A percentile compares a stretch with the other conserved stretches of the same genome.
These are phyloP conservation scores for Candida namnaoensis DNA, from an alignment of 805 yeast genomes.

Conservation along the genomic window DNA sequence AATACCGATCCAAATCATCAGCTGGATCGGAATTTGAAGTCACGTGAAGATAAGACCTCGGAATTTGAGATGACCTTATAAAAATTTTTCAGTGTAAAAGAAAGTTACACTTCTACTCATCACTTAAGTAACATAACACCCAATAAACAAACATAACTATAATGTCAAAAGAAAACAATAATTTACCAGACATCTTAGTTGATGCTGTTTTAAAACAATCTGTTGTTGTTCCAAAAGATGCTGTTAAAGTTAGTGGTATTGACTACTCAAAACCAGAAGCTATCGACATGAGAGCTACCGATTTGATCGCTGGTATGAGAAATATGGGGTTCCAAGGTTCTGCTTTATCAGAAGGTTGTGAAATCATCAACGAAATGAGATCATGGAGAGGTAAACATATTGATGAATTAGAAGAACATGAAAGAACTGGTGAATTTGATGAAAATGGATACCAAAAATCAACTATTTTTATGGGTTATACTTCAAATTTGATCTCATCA, in stretches of 20 bases:
- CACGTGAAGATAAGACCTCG: conserved; percentile 11
- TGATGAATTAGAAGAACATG: conserved; percentile 60
- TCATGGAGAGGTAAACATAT: conserved; percentile 81
- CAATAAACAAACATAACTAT: too few species aligned
- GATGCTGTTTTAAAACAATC: conserved; percentile 90
- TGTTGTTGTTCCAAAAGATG: conserved; percentile 75
- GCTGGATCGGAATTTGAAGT: background rate
- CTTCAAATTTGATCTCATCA: conserved; percentile 91
- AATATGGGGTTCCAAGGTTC: conserved; percentile 98
- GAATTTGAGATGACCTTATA: background rate
- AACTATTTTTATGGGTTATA: conserved; percentile 91
- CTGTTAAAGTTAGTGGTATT: conserved; percentile 75
- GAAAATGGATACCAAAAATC: conserved; percentile 73
- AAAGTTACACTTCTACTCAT: too few species aligned
- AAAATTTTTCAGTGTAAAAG: conserved; percentile 2
- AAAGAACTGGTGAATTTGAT: conserved; percentile 68
- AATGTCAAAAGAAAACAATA: conserved; percentile 27
- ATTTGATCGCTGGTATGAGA: conserved; percentile 74
- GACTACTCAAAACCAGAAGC: conserved; percentile 80
- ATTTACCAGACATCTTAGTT: conserved; percentile 64
- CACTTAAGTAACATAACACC: background rate
- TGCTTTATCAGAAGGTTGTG: conserved; percentile 80
- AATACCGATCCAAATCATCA: too few species aligned
- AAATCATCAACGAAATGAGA: conserved; percentile 88
- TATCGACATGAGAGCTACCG: conserved; percentile 69